Conservation (phyloP, 2,329 filamentous ascomycete genomes). For the Lomentospora prolificans region DNA sequence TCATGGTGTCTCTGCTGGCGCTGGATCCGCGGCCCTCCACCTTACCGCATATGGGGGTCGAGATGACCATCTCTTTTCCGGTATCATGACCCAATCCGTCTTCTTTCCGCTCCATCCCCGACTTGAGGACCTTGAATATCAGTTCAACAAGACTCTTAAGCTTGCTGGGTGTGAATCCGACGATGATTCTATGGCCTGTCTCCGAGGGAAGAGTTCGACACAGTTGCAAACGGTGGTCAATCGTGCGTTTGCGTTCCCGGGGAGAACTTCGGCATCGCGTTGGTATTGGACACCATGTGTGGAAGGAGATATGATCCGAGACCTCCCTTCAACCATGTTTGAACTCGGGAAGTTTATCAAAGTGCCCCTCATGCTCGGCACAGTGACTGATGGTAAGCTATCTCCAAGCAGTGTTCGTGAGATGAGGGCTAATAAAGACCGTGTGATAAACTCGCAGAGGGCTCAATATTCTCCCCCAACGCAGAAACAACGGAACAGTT, state of each 20-base stretch:
- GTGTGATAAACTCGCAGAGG: slow-evolving; percentile 25
- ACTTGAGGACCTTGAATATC: slow-evolving; percentile 35
- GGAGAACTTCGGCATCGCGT: slow-evolving; percentile 22
- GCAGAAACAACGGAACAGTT: slow-evolving; percentile 24
- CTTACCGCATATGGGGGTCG: slow-evolving; percentile 35
- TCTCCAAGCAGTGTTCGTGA: neutral
- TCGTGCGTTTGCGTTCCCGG: slow-evolving; percentile 27
- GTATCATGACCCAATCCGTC: slow-evolving; percentile 34
- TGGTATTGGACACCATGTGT: slow-evolving; percentile 44
- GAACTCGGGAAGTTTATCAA: slow-evolving; percentile 27
- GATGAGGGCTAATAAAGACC: neutral
- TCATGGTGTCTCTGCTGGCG: slow-evolving; percentile 52
- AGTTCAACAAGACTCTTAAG: slow-evolving; percentile 29
- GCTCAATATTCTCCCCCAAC: slow-evolving; percentile 33
- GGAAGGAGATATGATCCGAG: slow-evolving; percentile 34
- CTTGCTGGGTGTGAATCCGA: slow-evolving; percentile 25
- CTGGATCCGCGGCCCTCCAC: slow-evolving; percentile 47
- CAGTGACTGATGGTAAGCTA: slow-evolving; percentile 30
- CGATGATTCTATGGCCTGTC: slow-evolving; percentile 27
- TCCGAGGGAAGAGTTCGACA: slow-evolving; percentile 25
- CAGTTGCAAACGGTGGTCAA: slow-evolving; percentile 30
- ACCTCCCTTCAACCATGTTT: slow-evolving; percentile 31
- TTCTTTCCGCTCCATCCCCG: slow-evolving; percentile 40
- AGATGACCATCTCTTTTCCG: slow-evolving; percentile 34
- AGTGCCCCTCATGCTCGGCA: slow-evolving; percentile 36